Base-by-base conservation (phyloP, 257 asterid species). In the Oldenlandia corymbosa region DNA sequence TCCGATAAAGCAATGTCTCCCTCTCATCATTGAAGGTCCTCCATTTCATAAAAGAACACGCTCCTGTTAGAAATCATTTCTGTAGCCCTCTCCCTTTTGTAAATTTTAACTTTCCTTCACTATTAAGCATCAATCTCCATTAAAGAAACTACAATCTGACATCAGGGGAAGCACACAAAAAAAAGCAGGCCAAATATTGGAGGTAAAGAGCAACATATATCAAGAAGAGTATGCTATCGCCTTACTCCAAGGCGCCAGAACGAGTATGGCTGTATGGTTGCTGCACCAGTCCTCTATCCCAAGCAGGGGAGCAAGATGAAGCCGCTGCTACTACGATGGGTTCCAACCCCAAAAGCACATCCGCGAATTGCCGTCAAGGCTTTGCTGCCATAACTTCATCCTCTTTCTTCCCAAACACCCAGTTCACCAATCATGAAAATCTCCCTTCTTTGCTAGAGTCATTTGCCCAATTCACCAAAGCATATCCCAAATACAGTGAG, bases 401-500 rank as follows among this genome's bases (percentile, higher is more conserved):
- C 52, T 77, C 85, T 7, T 74, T 88, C 41, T 91, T 91, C 83
- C 89, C 92, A 0, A 75, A 80, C n/a, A 79, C 79, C 1, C 69
- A 62, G 41, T 88, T 91, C 79, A 88, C 95, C 18, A 73, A 79
- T 81, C 91, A 85, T 55, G 98, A 91, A 63, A 82, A 90, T 17
- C 83, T 92, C 71, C 96, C 96, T 32, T 79, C 91, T 57, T 42
- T 76, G 30, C 84, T 78, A 68, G 97, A 89, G 47, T 82, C 97
- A 17, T 85, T 54, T 50, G 31, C 50, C 7, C 89, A 83, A 13
- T 89, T 92, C 85, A 69, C 76, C 62, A 75, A 76, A 60, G 75
- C 88, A 20, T 92, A 87, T 42, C 97, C 95, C 1, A 78, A 80
- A 24, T 92, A 82, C 72, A 81, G 86, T 0, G 84, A 85, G 8